Conservation (phyloP, 257 asterid species). For the Solanum neorickii region DNA sequence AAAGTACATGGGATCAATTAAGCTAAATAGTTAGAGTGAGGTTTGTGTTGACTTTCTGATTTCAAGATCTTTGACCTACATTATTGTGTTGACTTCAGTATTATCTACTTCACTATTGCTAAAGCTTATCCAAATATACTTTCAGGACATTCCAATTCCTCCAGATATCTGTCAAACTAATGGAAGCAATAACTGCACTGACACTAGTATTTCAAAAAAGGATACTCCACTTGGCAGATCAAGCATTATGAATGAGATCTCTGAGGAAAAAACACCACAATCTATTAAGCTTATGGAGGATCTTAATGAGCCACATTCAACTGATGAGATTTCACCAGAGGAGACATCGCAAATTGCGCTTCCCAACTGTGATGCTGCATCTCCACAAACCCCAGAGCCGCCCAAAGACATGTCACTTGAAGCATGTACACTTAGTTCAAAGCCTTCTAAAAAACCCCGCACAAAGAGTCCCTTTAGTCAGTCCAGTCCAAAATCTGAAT, state of each 20-base stretch:
- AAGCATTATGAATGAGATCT: constrained; percentile 7
- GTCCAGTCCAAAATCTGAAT: constrained; percentile 22
- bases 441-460: constrained; percentile 5
- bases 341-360: constrained; percentile 3
- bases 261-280: constrained; percentile 5
- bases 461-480: constrained; percentile 4
- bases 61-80: not conserved
- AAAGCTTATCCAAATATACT: not conserved
- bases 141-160: constrained; percentile 32
- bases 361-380: constrained; percentile 5
- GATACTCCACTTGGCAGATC: constrained; percentile 13
- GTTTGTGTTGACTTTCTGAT: not conserved
- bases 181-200: constrained; percentile 5
- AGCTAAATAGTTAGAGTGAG: not conserved
- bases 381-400: constrained; percentile 18
- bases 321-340: not conserved
- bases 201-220: constrained; percentile 5
- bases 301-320: constrained; percentile 20
- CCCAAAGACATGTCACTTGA: constrained; percentile 14
- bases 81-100: not conserved
- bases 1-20: not conserved
- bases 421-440: constrained; percentile 1
- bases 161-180: constrained; percentile 14
- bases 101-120: not conserved
- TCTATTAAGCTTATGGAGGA: constrained; percentile 14